These are phyloP conservation scores for Sistotremastrum niveocremeum DNA, from an alignment of 768 basidiomycete species.

Conservation along the genomic window DNA sequence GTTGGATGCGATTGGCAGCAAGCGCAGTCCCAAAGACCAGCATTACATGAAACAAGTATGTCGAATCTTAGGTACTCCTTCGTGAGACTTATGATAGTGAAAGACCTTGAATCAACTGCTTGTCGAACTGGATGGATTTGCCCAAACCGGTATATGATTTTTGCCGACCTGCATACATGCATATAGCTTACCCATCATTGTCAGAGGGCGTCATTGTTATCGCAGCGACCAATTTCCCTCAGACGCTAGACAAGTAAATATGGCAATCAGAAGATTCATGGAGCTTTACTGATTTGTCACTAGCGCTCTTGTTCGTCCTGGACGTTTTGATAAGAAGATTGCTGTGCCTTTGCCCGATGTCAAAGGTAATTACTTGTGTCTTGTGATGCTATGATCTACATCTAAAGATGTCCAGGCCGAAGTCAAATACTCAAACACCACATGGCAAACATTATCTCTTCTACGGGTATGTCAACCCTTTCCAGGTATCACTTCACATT, in stretches of 20 bases:
- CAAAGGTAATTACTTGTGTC: slow-evolving; percentile 32
- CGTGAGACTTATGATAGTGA: not conserved
- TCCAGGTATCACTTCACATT: not conserved
- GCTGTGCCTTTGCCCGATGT: slow-evolving; percentile 93
- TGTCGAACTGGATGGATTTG: slow-evolving; percentile 96
- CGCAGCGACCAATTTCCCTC: slow-evolving; percentile 95
- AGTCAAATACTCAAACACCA: slow-evolving; percentile 90
- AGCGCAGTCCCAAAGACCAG: slow-evolving; percentile 71
- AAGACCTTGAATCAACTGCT: slow-evolving; percentile 86
- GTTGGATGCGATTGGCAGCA: slow-evolving; percentile 85
- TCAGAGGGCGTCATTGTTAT: slow-evolving; percentile 87
- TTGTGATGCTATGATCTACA: not conserved
- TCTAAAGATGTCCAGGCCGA: slow-evolving; percentile 23
- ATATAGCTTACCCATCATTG: not conserved
- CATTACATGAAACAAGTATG: slow-evolving; percentile 70
- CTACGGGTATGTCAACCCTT: slow-evolving; percentile 29
- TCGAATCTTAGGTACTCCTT: not conserved
- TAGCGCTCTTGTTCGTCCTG: slow-evolving; percentile 90
- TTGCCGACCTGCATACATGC: not conserved
- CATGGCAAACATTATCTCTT: slow-evolving; percentile 63
- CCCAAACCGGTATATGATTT: slow-evolving; percentile 38
- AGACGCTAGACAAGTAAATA: slow-evolving; percentile 78
- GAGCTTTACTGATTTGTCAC: not conserved
- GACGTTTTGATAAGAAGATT: slow-evolving; percentile 89
- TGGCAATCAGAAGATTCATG: slow-evolving; percentile 5